These are phyloP conservation scores for Macrophomina phaseolina DNA, from an alignment of 2,329 filamentous ascomycete genomes.

Conservation along the genomic window DNA sequence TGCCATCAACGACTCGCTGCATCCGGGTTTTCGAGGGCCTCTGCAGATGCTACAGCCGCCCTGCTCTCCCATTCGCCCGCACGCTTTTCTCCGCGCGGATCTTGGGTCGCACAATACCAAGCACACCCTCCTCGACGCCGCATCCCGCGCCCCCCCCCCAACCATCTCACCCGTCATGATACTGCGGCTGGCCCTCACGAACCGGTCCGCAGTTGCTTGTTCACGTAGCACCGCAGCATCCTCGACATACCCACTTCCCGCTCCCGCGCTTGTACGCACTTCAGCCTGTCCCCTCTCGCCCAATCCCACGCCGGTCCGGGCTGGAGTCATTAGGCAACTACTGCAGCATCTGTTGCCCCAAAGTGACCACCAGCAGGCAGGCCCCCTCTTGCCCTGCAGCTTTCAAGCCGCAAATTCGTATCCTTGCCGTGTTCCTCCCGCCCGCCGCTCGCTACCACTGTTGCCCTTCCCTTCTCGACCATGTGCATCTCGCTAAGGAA, in stretches of 20 bases:
- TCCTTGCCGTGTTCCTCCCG: constrained; percentile 14
- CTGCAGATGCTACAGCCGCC: constrained; percentile 17
- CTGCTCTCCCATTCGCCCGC: constrained; percentile 9
- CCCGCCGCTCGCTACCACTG: constrained; percentile 11
- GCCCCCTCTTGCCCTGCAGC: constrained; percentile 19
- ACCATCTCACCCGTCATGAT: constrained; percentile 14
- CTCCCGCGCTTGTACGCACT: constrained; percentile 21
- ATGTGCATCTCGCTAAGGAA: constrained; percentile 18
- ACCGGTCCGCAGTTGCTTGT: constrained; percentile 24
- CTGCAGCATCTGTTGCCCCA: constrained; percentile 11
- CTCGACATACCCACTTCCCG: constrained; percentile 23
- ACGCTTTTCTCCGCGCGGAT: constrained; percentile 18
- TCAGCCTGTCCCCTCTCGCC: neutral
- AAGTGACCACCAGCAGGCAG: constrained; percentile 19
- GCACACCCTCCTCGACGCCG: constrained; percentile 5
- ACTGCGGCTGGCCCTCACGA: constrained; percentile 16
- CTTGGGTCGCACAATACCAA: constrained; percentile 21
- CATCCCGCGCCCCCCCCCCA: constrained; percentile 14
- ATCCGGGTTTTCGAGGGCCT: constrained; percentile 21
- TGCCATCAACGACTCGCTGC: constrained; percentile 1
- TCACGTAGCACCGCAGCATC: constrained; percentile 19
- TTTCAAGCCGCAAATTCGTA: constrained; percentile 3
- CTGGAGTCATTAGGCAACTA: constrained; percentile 21
- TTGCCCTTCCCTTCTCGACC: constrained; percentile 4
- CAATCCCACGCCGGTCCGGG: constrained; percentile 7